Conservation (phyloP, 1,284 basidiomycete species). For the Fomitiporia mediterranea region DNA sequence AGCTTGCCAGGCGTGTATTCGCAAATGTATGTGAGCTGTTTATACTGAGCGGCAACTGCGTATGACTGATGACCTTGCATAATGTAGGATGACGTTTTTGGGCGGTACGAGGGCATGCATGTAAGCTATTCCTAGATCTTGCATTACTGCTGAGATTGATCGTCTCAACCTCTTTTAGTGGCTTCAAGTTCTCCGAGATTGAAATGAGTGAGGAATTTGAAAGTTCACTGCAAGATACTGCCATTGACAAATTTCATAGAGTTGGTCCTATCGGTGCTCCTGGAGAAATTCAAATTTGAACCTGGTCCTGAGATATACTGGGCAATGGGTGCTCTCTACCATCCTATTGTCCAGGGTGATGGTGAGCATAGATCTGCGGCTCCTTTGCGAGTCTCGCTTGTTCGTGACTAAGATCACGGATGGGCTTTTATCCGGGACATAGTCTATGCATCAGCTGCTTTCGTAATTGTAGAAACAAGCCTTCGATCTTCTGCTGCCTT, state of each 20-base stretch:
- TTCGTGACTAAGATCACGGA: too few species aligned
- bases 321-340: slow-evolving; percentile 3
- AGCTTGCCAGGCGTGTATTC: slow-evolving; percentile 25
- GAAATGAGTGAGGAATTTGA: slow-evolving; percentile 16
- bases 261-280: slow-evolving; percentile 9
- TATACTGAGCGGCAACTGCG: not conserved
- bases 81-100: slow-evolving; percentile 22
- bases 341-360: slow-evolving; percentile 8
- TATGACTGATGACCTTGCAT: not conserved
- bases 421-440: too few species aligned
- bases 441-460: too few species aligned
- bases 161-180: not conserved
- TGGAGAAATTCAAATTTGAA: slow-evolving; percentile 11
- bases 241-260: not conserved
- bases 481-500: too few species aligned
- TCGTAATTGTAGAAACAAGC: too few species aligned
- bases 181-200: slow-evolving; percentile 19
- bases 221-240: not conserved
- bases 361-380: slow-evolving; percentile 3
- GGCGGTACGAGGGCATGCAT: slow-evolving; percentile 23
- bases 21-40: slow-evolving; percentile 20
- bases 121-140: slow-evolving; percentile 1
- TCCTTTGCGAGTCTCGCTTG: slow-evolving; percentile 15
- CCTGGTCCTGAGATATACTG: slow-evolving; percentile 13
- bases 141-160: not conserved